Conservation (phyloP, 1,284 basidiomycete species). For the Sparassis latifolia region DNA sequence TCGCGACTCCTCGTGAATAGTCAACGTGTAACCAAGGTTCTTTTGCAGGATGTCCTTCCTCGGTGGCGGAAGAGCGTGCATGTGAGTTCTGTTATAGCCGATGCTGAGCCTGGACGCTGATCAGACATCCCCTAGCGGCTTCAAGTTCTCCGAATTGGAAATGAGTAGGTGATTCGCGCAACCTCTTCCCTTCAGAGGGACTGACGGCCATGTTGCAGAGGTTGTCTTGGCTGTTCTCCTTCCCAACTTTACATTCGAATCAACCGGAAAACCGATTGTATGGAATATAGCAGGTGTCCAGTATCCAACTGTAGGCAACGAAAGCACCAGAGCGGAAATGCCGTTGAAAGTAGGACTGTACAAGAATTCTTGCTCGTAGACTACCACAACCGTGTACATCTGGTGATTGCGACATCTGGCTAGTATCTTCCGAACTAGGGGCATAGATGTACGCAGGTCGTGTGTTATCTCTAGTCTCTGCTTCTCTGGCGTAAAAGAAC, state of each 20-base stretch:
- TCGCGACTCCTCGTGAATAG: not conserved
- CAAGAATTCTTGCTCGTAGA: not conserved
- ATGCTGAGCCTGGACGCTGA: not conserved
- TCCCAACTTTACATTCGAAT: constrained; percentile 11
- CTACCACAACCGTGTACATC: not conserved
- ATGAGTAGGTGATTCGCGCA: constrained; percentile 8
- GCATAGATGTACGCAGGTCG: too few species aligned
- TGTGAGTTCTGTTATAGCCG: constrained; percentile 3
- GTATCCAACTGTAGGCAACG: constrained; percentile 16
- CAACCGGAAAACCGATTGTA: constrained; percentile 11
- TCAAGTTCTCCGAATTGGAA: constrained; percentile 15
- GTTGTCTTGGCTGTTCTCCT: constrained; percentile 10
- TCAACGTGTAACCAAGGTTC: not conserved
- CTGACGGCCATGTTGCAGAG: constrained; percentile 2
- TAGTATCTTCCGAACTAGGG: too few species aligned
- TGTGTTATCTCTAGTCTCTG: too few species aligned
- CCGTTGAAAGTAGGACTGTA: constrained; percentile 5
- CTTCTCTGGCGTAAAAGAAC: too few species aligned
- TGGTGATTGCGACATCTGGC: too few species aligned
- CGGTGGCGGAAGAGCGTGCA: constrained; percentile 18
- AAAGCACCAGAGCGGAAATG: constrained; percentile 8
- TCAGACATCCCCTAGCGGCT: not conserved
- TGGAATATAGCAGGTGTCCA: constrained; percentile 17
- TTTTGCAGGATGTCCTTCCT: constrained; percentile 17
- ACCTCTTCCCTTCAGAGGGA: not conserved